Evolutionary conservation across 257 asterid species (phyloP).

Genomic region (Handroanthus guayacan): DNA sequence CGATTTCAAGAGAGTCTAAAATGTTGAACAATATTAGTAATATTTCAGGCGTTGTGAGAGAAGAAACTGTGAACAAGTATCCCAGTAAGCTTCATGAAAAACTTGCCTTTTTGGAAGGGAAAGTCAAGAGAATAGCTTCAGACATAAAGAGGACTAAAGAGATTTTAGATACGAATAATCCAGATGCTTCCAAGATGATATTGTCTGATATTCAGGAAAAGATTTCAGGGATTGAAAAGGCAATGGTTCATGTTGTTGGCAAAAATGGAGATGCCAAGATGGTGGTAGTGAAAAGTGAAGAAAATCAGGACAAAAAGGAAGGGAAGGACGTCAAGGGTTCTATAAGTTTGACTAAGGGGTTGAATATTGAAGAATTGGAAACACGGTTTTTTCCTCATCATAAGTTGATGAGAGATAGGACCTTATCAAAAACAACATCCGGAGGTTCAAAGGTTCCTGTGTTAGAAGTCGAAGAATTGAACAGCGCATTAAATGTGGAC

Average conservation of each 20-base stretch:
- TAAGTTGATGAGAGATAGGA: conserved; percentile 71
- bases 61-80: conserved; percentile 47
- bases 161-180: conserved; percentile 66
- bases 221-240: conserved; percentile 84
- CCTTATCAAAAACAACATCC: conserved; percentile 45
- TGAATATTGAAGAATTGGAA: conserved; percentile 66
- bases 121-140: conserved; percentile 77
- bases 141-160: conserved; percentile 83
- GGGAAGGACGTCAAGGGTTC: conserved; percentile 36
- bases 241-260: conserved; percentile 56
- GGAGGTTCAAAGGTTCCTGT: not conserved
- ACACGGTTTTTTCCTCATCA: conserved; percentile 81
- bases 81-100: conserved; percentile 77
- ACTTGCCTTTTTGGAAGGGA: conserved; percentile 84
- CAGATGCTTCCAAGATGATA: conserved; percentile 71
- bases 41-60: conserved; percentile 28
- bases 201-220: conserved; percentile 73
- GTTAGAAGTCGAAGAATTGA: conserved; percentile 23
- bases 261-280: conserved; percentile 43
- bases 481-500: conserved; percentile 34
- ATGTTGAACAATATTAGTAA: conserved; percentile 36
- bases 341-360: conserved; percentile 50
- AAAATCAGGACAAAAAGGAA: conserved; percentile 28
- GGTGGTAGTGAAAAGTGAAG: conserved; percentile 26
- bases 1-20: conserved; percentile 43